Conservation (phyloP, 345 rosid species). For the Eucalyptus sideroxylon region DNA sequence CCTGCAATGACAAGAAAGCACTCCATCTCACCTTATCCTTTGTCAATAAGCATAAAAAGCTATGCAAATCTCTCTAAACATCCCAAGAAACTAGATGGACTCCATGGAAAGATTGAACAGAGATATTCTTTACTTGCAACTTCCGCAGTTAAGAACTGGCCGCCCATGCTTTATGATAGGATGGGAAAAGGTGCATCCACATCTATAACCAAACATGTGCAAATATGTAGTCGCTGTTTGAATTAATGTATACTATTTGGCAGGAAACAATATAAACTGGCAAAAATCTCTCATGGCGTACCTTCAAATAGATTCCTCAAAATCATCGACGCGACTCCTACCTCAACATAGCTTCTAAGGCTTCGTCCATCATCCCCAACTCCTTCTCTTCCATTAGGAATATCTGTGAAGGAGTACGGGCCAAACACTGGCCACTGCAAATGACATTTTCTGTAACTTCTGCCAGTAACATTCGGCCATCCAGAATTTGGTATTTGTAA, state of each 20-base stretch:
- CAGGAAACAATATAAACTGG: neutral
- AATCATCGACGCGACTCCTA: neutral
- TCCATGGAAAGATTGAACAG: neutral
- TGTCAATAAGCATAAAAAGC: neutral
- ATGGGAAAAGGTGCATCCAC: neutral
- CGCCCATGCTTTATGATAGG: neutral
- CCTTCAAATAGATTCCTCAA: neutral
- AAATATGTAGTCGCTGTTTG: neutral
- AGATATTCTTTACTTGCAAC: neutral
- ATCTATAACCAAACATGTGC: neutral
- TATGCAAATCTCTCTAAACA: neutral
- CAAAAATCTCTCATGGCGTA: neutral
- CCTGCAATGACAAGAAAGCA: neutral
- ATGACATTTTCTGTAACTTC: neutral
- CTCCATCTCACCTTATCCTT: neutral
- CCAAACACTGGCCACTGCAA: neutral
- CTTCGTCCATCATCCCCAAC: neutral
- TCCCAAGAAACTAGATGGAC: neutral
- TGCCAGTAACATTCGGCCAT: neutral
- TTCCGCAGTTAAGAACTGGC: neutral
- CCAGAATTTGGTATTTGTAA: neutral
- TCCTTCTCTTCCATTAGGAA: neutral
- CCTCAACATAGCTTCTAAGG: neutral
- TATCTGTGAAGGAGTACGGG: neutral
- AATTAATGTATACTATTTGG: neutral